A percentile compares a stretch with the other conserved stretches of the same genome.
Evolutionary conservation across 2,329 filamentous ascomycete species (phyloP).

Genomic region (Emmonsiellopsis sp.): DNA sequence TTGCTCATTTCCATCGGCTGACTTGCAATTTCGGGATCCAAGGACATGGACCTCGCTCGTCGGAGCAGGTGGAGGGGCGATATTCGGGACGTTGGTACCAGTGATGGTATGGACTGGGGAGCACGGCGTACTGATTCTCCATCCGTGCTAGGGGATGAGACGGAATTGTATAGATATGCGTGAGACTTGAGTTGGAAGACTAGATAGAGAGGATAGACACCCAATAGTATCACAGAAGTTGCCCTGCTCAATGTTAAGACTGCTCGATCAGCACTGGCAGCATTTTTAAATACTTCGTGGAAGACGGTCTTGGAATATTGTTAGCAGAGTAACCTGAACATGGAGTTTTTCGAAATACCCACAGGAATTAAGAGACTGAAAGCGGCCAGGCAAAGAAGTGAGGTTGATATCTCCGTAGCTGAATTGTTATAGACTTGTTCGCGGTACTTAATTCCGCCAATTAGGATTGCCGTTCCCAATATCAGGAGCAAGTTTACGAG

Average conservation of each 20-base stretch:
- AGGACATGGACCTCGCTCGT: not conserved
- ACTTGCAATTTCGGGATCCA: not conserved
- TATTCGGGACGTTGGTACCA: not conserved
- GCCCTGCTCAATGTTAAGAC: not conserved
- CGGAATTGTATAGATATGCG: constrained; percentile 4
- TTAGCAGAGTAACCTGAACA: not conserved
- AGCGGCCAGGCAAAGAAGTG: constrained; percentile 78
- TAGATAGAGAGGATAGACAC: not conserved
- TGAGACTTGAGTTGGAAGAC: not conserved
- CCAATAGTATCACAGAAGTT: not conserved
- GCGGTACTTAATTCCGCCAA: constrained; percentile 74
- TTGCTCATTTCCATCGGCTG: too few relatives aligned
- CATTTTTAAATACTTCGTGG: constrained; percentile 71
- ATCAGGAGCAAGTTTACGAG: constrained; percentile 81
- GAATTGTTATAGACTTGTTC: constrained; percentile 95
- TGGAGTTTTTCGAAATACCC: constrained; percentile 17
- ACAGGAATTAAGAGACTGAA: constrained; percentile 78
- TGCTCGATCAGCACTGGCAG: constrained; percentile 12
- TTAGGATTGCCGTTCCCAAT: constrained; percentile 80
- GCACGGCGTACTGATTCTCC: not conserved
- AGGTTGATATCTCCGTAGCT: constrained; percentile 92
- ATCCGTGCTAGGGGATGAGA: constrained; percentile 6
- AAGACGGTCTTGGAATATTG: constrained; percentile 59
- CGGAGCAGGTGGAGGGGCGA: not conserved
- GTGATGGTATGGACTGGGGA: not conserved